Evolutionary conservation across 2,329 filamentous ascomycete species (phyloP), one percentile per base, ranked within the genome.

Genomic region (Phialocephala subalpina): DNA sequence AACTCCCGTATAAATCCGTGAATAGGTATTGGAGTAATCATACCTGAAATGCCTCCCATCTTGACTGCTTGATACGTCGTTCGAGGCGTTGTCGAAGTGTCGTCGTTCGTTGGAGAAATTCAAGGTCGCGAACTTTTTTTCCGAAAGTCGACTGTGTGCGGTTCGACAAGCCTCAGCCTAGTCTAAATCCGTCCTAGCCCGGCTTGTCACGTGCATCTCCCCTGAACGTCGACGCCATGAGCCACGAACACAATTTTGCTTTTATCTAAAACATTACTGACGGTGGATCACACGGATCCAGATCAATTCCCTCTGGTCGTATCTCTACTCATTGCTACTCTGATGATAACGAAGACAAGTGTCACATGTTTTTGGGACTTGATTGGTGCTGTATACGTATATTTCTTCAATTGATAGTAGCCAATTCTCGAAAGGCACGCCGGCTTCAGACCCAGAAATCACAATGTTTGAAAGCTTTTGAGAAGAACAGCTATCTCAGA

Each of bases 41-140:
- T n/a, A n/a, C n/a, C n/a, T n/a, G n/a, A n/a, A 81, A 93, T 87
- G 83, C 91, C 92, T 83, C 90, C 87, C 80, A 85, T 83, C 92
- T 94, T 94, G 82, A 86, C 93, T 84, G 84, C 86, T 86, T 88
- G 76, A 69, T 70, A 72, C 65, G 38, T 69, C 63, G 64, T 68
- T 73, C 64, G 71, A 68, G 64, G 68, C 62, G 40, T 65, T 47
- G 52, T 66, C 59, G 60, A 20, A 36, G 8, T 42, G 18, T 18
- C 58, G 62, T 60, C 62, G 63, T 62, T 66, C 53, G 47, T 33
- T 29, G 36, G 25, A 8, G 36, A 40, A 40, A 42, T 67, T 68
- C 38, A 35, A 63, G 61, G 64, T 60, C 42, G 59, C 27, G 47
- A 60, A 55, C 12, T 53, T 18, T 53, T 53, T 27, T n/a, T n/a